Percentiles rank a stretch among this genome's conserved stretches.
phyloP scores from a whole-genome alignment of 202 grass and related monocot genomes.

The Setaria viridis region DNA sequence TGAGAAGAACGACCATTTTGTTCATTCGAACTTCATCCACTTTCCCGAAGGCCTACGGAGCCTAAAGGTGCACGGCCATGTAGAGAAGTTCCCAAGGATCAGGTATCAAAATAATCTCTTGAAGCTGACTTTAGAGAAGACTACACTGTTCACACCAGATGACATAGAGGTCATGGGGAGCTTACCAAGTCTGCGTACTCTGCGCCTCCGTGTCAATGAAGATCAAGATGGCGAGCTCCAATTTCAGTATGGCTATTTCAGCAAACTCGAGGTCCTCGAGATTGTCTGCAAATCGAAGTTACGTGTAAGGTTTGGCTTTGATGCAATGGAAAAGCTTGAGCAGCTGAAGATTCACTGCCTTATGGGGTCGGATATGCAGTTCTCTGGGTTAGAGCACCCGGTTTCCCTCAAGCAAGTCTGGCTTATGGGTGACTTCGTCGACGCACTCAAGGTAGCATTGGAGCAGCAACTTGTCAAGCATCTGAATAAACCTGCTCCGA shows the following conservation, averaged over 20 bases:
- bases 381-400: background rate
- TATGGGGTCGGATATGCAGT: background rate
- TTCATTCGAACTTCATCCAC: no score
- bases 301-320: background rate
- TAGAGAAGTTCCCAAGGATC: no score
- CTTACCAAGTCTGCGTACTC: background rate
- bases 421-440: background rate
- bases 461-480: constrained; percentile 22
- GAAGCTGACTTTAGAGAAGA: background rate
- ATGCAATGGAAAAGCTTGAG: background rate
- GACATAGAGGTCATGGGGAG: background rate
- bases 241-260: accelerated
- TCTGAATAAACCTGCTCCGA: constrained; percentile 21
- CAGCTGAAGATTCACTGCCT: background rate
- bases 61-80: no score
- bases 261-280: background rate
- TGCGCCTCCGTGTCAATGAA: background rate
- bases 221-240: background rate
- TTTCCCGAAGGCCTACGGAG: no score
- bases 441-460: background rate
- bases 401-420: background rate
- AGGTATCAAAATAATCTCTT: no score
- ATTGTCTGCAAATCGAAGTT: constrained; percentile 1
- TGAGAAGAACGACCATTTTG: background rate
- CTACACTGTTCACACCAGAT: background rate